Base-by-base conservation (phyloP, 306 rosid species). In the Cucumis cinereus region DNA sequence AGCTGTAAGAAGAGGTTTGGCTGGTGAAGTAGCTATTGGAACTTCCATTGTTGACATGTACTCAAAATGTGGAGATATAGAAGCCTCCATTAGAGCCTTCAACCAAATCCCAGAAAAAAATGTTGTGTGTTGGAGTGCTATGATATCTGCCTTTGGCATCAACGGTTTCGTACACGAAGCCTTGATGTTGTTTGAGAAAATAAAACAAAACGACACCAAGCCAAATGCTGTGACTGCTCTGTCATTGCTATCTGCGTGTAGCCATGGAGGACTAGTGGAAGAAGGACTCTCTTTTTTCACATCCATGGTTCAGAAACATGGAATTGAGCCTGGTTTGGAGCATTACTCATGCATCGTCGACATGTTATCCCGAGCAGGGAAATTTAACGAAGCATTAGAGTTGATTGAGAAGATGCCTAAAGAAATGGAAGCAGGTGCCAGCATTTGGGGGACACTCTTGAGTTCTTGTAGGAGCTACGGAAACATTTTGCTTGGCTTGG, bases 331-430 rank as follows among this genome's bases (percentile, higher is more conserved):
- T 1, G 57, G 56, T 61, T 38, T 54, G 63, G 86, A 86, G 47
- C 90, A 86, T 50, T 86, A 84, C 67, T 76, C 88, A 5, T 86
- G 90, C 70, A 40, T 79, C 1, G 83, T 80, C 26, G 86, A 86
- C 86, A 84, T 86, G 86, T 55, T 86, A 79, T 70, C 80, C 6
- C 86, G 86, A 74, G 88, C 86, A 10, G 86, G 90, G 73, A 76
- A 71, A 50, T 77, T 86, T 28, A 73, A 58, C 1, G 17, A 43
- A 19, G 86, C 90, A 40, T 76, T 80, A 76, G 85, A 84, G 33
- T 75, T 86, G 20, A 86, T 84, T 41, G 71, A 76, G 77, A 80
- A 38, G 50, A 64, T 80, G 57, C 90, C 90, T 10, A 15, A 73
- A 77, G 80, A 81, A 64, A 38, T 86, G 47, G 77, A 81, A 66